Base-by-base conservation (phyloP, 139 green algal genomes). In the Bryopsis sp. region DNA sequence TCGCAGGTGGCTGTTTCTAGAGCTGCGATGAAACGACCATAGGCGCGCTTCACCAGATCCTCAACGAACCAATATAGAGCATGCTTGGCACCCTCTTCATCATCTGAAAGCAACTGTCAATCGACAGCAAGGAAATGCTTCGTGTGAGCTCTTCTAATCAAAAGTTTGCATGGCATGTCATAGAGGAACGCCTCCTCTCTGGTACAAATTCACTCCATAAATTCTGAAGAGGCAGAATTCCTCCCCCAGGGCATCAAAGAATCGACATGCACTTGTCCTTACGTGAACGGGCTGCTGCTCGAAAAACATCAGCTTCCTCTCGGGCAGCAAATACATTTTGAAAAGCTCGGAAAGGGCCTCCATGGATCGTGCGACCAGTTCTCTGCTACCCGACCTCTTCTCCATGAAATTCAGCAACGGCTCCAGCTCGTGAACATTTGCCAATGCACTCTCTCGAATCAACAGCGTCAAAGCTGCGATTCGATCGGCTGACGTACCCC, bases 371-470 rank as follows among this genome's bases (percentile, higher is more conserved):
- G 33, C 33, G 15, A 61, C 50, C 24, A 61, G 15, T 28, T 61
- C 50, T 61, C 19, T 28, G 24, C 50, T 61, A 8, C 50, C 50
- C 33, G 31, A 36, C 50, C 33, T 22, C 50, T 61, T 61, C 24
- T 61, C 50, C 31, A 6, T 26, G 15, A 61, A 11, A 28, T 32
- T 61, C 8, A 61, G 50, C 6, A 61, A 32, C 15, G 15, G 5
- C 6, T 61, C 50, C 50, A 61, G 19, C 33, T 61, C 50, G 15
- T 61, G 8, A 35, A 61, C 33, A 28, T 61, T 61, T 28, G 50
- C 15, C 8, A 61, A 22, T 36, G 33, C 50, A 61, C 24, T 26
- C 6, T 61, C 50, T 61, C 50, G 8, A 8, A 61, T 61, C 19
- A 33, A 26, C 8, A 61, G 24, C 11, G 50, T 36, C 6, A 61